These are phyloP conservation scores for Medicago lupulina DNA, from an alignment of 306 rosid species.

Conservation along the genomic window DNA sequence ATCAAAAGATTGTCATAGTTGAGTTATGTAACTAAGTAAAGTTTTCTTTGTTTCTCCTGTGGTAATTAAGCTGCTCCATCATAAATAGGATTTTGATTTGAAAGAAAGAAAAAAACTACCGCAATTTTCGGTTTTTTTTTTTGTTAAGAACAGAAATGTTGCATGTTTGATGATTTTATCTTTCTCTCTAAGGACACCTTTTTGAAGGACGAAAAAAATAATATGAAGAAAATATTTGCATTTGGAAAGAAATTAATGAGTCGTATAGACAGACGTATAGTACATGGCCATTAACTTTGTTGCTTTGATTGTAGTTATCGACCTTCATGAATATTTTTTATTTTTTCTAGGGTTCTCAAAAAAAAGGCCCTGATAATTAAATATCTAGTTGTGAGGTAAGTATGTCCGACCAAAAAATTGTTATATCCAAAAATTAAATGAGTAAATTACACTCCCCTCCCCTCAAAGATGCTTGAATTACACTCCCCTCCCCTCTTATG, in stretches of 20 bases:
- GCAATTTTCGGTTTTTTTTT: not conserved
- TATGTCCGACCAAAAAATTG: too few species aligned
- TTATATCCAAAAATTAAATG: too few species aligned
- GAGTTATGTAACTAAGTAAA: constrained; percentile 1
- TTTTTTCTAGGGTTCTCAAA: too few species aligned
- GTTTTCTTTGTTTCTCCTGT: constrained; percentile 7
- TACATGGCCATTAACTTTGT: not conserved
- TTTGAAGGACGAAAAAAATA: not conserved
- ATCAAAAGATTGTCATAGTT: constrained; percentile 22
- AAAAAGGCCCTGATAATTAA: too few species aligned
- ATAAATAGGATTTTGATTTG: not conserved
- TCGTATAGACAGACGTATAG: too few species aligned
- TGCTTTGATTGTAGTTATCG: not conserved
- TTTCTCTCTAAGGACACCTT: not conserved
- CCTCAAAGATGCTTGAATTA: too few species aligned
- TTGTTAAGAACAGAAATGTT: not conserved
- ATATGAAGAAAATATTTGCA: not conserved
- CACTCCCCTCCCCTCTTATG: too few species aligned
- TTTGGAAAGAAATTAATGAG: not conserved
- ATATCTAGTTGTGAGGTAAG: too few species aligned
- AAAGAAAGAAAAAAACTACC: not conserved
- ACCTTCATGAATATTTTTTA: too few species aligned
- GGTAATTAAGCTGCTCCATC: not conserved
- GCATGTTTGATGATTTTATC: not conserved
- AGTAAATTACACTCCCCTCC: too few species aligned